Percentiles rank a stretch among this genome's conserved stretches.
Conservation (phyloP, 805 yeast species). For the Starmerella cellae region DNA sequence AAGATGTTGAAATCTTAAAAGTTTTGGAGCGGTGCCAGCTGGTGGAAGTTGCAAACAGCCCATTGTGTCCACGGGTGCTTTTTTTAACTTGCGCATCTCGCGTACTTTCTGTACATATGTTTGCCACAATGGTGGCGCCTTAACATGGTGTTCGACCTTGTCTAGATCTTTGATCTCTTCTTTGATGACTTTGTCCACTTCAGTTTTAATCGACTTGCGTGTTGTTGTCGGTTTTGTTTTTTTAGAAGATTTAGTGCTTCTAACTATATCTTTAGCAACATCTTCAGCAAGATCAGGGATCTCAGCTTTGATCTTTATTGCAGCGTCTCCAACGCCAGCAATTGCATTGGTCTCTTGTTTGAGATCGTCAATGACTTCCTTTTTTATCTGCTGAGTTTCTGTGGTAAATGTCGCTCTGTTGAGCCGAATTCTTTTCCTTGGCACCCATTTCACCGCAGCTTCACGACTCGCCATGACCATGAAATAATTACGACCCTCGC, state of each 20-base stretch:
- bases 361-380: too few species aligned
- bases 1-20: constrained; percentile 56
- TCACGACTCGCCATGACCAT: neutral
- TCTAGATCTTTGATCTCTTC: neutral
- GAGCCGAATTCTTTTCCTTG: neutral
- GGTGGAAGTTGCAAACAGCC: constrained; percentile 55
- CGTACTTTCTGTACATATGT: constrained; percentile 31
- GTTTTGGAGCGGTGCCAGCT: constrained; percentile 23
- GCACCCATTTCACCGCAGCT: neutral
- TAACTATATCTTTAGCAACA: too few species aligned
- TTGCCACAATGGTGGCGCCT: constrained; percentile 23
- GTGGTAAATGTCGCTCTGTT: neutral
- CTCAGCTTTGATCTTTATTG: too few species aligned
- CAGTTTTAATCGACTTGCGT: too few species aligned
- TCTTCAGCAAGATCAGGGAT: too few species aligned
- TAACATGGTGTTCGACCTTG: neutral
- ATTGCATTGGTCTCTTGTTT: too few species aligned
- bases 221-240: too few species aligned
- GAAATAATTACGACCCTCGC: too few species aligned
- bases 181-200: neutral
- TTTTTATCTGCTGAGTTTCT: too few species aligned
- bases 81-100: constrained; percentile 48
- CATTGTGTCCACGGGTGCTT: constrained; percentile 80
- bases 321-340: too few species aligned
- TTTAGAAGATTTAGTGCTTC: too few species aligned